phyloP scores from a whole-genome alignment of 352 stramenopile genomes.

The Phytophthora pinifolia region DNA sequence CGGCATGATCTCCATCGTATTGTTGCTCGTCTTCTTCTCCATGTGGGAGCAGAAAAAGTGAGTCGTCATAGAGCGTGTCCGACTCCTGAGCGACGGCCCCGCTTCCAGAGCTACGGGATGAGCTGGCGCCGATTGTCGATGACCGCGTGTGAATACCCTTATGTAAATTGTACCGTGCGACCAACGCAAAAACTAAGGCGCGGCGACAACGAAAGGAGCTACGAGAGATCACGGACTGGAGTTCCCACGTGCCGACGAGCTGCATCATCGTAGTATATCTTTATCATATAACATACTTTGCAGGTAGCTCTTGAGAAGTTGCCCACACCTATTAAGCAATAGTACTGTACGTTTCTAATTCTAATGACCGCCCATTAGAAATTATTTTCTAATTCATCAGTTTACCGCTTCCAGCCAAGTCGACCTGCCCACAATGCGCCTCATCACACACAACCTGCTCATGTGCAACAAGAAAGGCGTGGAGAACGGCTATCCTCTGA shows the following conservation, averaged over 20 bases:
- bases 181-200: no score
- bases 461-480: slow-evolving; percentile 94
- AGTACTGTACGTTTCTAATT: no score
- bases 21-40: slow-evolving; percentile 77
- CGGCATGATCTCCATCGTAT: slow-evolving; percentile 61
- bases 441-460: slow-evolving; percentile 96
- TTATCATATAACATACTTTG: slow-evolving; percentile 28
- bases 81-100: slow-evolving; percentile 7
- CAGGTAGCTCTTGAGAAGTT: no score
- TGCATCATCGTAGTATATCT: slow-evolving; percentile 20
- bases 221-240: not conserved
- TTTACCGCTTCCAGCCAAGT: slow-evolving; percentile 4
- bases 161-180: slow-evolving; percentile 26
- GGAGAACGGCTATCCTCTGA: slow-evolving; percentile 90
- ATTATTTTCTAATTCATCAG: no score
- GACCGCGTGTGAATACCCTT: slow-evolving; percentile 15
- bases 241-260: not conserved
- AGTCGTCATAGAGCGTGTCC: slow-evolving; percentile 17
- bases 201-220: not conserved
- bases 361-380: no score
- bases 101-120: not conserved
- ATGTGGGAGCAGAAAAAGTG: slow-evolving; percentile 39
- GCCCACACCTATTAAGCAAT: no score
- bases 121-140: not conserved
- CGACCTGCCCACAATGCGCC: slow-evolving; percentile 56